phyloP scores from a whole-genome alignment of 768 basidiomycete species.

The Lactarius deliciosus region DNA sequence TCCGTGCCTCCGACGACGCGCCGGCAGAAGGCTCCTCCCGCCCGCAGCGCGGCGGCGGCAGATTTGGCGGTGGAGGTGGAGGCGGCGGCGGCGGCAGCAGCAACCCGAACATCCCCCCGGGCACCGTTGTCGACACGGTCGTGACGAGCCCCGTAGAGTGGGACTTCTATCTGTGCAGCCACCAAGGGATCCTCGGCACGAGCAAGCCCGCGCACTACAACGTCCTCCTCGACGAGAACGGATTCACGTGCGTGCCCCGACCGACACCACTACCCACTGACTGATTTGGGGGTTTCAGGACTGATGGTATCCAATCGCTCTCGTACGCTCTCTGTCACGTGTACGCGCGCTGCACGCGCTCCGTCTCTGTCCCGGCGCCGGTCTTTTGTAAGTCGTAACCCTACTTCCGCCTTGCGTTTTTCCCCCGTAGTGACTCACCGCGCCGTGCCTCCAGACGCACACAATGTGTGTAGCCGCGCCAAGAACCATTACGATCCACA shows the following conservation, averaged over 20 bases:
- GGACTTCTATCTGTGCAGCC: conserved; percentile 77
- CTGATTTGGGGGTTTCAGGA: conserved; percentile 36
- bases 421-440: neutral
- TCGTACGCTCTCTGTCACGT: conserved; percentile 78
- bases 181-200: conserved; percentile 51
- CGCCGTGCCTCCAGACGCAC: conserved; percentile 52
- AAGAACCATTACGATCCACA: conserved; percentile 76
- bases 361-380: conserved; percentile 78
- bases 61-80: too few species aligned
- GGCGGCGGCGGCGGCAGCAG: neutral
- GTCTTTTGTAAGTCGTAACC: conserved; percentile 60
- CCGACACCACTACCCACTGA: neutral
- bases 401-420: too few species aligned
- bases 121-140: conserved; percentile 70
- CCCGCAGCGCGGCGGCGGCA: too few species aligned
- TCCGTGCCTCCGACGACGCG: neutral
- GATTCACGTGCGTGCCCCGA: conserved; percentile 48
- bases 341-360: conserved; percentile 77
- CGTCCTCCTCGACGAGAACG: conserved; percentile 52
- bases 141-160: conserved; percentile 68
- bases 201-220: conserved; percentile 64
- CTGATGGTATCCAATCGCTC: conserved; percentile 64
- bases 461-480: conserved; percentile 70
- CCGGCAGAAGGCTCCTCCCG: neutral
- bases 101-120: conserved; percentile 71